phyloP scores from a whole-genome alignment of 176 grass and related monocot genomes.

The Bromus sterilis region DNA sequence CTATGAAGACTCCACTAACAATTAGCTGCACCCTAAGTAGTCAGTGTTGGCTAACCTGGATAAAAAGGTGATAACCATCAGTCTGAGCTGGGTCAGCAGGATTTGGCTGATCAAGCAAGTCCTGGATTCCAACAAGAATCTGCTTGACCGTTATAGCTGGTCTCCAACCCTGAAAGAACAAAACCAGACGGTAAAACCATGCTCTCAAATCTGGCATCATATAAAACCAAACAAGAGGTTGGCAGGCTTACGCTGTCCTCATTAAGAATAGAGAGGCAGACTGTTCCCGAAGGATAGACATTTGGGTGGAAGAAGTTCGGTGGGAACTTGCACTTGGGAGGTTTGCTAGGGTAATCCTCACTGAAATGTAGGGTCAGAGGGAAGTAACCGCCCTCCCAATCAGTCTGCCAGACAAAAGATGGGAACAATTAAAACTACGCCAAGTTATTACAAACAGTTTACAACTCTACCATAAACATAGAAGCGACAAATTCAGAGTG shows the following conservation, averaged over 20 bases:
- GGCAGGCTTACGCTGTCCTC: slow-evolving; percentile 56
- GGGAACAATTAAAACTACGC: background rate
- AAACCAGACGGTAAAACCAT: background rate
- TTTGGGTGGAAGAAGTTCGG: slow-evolving; percentile 75
- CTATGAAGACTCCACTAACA: background rate
- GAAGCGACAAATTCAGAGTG: background rate
- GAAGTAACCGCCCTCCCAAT: slow-evolving; percentile 68
- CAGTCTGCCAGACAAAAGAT: slow-evolving; percentile 33
- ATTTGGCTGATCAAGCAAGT: slow-evolving; percentile 89
- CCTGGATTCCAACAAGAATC: slow-evolving; percentile 86
- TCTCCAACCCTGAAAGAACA: slow-evolving; percentile 64
- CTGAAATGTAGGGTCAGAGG: slow-evolving; percentile 63
- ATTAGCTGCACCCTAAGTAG: background rate
- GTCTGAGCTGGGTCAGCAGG: slow-evolving; percentile 87
- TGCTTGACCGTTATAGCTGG: slow-evolving; percentile 97
- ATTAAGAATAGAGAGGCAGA: slow-evolving; percentile 72
- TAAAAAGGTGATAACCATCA: slow-evolving; percentile 89
- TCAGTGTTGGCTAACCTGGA: slow-evolving; percentile 51
- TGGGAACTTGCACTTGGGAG: slow-evolving; percentile 75
- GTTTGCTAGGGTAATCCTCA: slow-evolving; percentile 76
- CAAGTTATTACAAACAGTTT: background rate
- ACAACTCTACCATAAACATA: background rate
- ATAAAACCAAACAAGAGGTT: background rate
- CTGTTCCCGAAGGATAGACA: slow-evolving; percentile 72
- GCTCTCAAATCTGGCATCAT: background rate